A percentile compares a stretch with the other conserved stretches of the same genome.
Evolutionary conservation across 1,284 basidiomycete species (phyloP).

Genomic region (Ceraceosorus bombacis): DNA sequence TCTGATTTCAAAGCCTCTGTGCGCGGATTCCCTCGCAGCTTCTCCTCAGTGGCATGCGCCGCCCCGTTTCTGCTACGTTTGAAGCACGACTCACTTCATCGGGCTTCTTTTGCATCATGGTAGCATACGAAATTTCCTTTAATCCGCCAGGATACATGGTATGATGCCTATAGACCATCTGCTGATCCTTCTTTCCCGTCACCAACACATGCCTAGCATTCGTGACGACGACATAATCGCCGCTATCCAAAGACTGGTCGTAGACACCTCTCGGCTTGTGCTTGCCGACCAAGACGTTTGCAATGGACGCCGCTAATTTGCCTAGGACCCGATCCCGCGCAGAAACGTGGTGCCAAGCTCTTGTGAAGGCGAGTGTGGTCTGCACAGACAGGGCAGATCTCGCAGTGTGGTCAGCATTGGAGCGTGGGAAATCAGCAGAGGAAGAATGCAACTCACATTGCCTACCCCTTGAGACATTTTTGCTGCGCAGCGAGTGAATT

Average conservation of each 20-base stretch:
- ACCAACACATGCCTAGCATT: constrained; percentile 77
- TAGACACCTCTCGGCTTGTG: constrained; percentile 81
- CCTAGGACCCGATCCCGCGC: constrained; percentile 83
- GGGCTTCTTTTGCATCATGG: constrained; percentile 60
- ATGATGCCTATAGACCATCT: constrained; percentile 81
- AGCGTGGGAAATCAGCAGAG: too few relatives aligned
- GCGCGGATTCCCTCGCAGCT: too few relatives aligned
- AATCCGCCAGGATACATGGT: constrained; percentile 88
- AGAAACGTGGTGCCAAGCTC: constrained; percentile 92
- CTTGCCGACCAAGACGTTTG: constrained; percentile 94
- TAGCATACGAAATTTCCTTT: constrained; percentile 54
- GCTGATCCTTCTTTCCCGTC: constrained; percentile 79
- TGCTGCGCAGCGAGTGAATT: too few relatives aligned
- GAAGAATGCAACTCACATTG: constrained; percentile 8
- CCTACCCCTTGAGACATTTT: constrained; percentile 13
- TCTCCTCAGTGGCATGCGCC: too few relatives aligned
- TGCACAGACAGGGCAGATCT: constrained; percentile 44
- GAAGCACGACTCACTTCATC: constrained; percentile 66
- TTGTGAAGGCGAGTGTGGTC: constrained; percentile 85
- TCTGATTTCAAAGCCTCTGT: too few relatives aligned
- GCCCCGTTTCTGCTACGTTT: too few relatives aligned
- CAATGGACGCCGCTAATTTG: constrained; percentile 86
- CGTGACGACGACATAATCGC: constrained; percentile 95
- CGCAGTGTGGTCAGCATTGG: too few relatives aligned
- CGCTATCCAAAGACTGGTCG: constrained; percentile 58